These are phyloP conservation scores for Chloromonas sp. DNA, from an alignment of 163 green algal species.

Conservation along the genomic window DNA sequence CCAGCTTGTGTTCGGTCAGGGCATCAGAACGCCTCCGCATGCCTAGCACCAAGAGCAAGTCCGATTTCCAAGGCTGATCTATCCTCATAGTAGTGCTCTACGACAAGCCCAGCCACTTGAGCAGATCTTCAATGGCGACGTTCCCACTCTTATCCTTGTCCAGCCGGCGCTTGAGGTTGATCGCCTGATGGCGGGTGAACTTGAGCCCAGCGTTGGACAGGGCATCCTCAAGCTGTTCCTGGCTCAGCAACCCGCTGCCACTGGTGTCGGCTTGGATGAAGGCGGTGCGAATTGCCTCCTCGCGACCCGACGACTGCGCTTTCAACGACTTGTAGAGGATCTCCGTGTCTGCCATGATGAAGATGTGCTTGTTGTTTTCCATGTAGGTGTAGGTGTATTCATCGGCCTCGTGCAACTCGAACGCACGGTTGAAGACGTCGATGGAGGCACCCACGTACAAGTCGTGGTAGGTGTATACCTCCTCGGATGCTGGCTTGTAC, in stretches of 20 bases:
- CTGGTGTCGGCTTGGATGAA: constrained; percentile 45
- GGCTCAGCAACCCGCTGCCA: constrained; percentile 33
- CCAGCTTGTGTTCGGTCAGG: too few relatives aligned
- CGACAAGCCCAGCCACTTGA: not conserved
- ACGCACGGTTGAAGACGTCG: constrained; percentile 54
- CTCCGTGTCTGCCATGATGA: constrained; percentile 60
- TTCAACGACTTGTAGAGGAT: constrained; percentile 27
- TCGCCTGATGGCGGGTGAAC: constrained; percentile 64
- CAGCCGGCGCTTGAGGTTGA: constrained; percentile 50
- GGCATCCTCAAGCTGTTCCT: constrained; percentile 43
- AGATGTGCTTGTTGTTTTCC: constrained; percentile 80
- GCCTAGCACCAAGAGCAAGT: too few relatives aligned
- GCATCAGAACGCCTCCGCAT: too few relatives aligned
- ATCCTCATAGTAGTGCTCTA: not conserved
- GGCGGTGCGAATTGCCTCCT: constrained; percentile 40
- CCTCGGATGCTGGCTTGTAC: constrained; percentile 57
- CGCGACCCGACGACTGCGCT: constrained; percentile 33
- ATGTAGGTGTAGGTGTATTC: constrained; percentile 86
- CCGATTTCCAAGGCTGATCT: not conserved
- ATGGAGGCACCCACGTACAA: constrained; percentile 72
- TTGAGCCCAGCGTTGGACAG: constrained; percentile 44
- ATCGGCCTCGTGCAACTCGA: constrained; percentile 80
- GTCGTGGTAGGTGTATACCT: constrained; percentile 68
- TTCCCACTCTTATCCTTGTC: constrained; percentile 37
- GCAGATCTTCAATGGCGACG: not conserved